Base-by-base conservation (phyloP, 2,329 filamentous ascomycete species). In the Aspergillus luchuensis region DNA sequence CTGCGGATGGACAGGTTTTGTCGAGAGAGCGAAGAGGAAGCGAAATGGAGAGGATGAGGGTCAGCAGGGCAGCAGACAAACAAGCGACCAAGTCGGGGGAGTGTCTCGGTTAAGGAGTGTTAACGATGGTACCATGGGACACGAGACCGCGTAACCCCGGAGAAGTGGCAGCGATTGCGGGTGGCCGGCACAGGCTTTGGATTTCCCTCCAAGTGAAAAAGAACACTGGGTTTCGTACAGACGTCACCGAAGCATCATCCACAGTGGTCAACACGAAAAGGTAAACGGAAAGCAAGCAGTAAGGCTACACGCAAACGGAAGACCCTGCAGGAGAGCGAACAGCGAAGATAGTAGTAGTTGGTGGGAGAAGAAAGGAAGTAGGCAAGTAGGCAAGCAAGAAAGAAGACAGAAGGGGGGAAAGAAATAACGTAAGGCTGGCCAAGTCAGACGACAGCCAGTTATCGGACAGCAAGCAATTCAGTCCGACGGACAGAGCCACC, bases 91-190 rank as follows among this genome's bases (percentile, higher is more conserved):
- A 33, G 54, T 57, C 39, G 48, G 54, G 23, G 33, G 33, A 36
- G 11, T 13, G 33, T 36, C 11, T 67, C 63, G 61, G 66, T 55
- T 60, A 61, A 57, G 61, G 45, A 57, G 50, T 48, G 65, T 64
- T 47, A 63, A 57, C 11, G 48, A 60, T 60, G 57, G 66, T 67
- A 68, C 67, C 67, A 69, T 69, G 67, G 67, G 60, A 60, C 62
- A 52, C 38, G 13, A 23, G 63, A 63, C 63, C 63, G 62, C 65
- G 65, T 65, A 66, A 65, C 62, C 57, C 56, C 49, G 56, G 50
- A 57, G 49, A 19, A 36, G 21, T 39, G 53, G 36, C 58, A 49
- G 58, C 41, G 38, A 56, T 23, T 61, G 61, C 56, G 58, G 59
- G 61, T 30, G 23, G 25, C 41, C 39, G 41, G 36, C 39, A 36